Conservation (phyloP, 495 filamentous ascomycete genomes). For the Thermothielavioides terrestris region DNA sequence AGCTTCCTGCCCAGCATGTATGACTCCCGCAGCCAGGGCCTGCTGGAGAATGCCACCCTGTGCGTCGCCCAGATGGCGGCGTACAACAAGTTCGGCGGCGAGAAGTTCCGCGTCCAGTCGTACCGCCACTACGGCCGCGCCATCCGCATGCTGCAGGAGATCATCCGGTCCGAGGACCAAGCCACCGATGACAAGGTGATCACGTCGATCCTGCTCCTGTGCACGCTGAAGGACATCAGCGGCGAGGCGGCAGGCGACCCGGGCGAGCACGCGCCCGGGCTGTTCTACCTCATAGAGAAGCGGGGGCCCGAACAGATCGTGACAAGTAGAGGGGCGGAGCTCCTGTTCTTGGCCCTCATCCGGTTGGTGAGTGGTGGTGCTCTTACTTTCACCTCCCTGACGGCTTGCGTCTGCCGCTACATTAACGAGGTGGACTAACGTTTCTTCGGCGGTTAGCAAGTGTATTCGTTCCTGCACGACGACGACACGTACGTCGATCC, state of each 20-base stretch:
- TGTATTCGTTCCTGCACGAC: conserved; percentile 7
- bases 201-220: conserved; percentile 2
- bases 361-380: conserved; percentile 3
- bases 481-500: conserved; percentile 3
- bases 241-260: background rate
- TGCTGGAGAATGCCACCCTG: conserved; percentile 14
- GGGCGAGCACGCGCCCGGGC: conserved; percentile 5
- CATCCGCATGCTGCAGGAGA: conserved; percentile 7
- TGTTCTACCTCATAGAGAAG: conserved; percentile 9
- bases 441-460: background rate
- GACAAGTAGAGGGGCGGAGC: conserved; percentile 6
- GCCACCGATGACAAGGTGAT: conserved; percentile 19
- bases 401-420: background rate
- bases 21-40: conserved; percentile 10
- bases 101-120: conserved; percentile 14
- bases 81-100: conserved; percentile 20
- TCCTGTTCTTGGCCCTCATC: conserved; percentile 7
- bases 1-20: conserved; percentile 18
- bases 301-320: conserved; percentile 9
- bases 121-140: conserved; percentile 15
- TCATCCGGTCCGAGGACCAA: conserved; percentile 8
- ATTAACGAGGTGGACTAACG: background rate
- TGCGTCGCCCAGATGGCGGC: conserved; percentile 20
- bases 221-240: conserved; percentile 3
- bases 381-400: background rate